Percentiles rank a stretch among this genome's conserved stretches.
These are phyloP conservation scores for Primulina huaijiensis DNA, from an alignment of 257 asterid genomes.

Conservation along the genomic window DNA sequence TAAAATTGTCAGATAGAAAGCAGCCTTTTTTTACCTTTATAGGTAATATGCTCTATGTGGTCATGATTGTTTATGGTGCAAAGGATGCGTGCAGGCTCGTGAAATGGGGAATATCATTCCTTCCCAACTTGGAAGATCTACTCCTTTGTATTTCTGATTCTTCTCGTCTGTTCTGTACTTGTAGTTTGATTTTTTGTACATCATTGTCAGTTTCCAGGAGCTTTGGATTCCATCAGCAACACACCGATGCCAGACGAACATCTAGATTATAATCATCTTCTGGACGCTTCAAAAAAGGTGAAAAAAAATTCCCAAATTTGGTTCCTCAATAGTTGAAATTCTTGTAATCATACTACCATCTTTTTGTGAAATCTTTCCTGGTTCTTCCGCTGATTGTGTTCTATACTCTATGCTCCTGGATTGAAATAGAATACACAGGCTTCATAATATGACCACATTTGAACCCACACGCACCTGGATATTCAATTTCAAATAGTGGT, in stretches of 20 bases:
- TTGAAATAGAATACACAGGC: too few species aligned
- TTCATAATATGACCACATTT: neutral
- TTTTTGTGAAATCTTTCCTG: conserved; percentile 1
- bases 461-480: neutral
- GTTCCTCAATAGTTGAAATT: conserved; percentile 1
- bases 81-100: neutral
- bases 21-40: neutral
- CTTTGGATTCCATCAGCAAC: conserved; percentile 39
- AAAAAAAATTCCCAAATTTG: neutral
- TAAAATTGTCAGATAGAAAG: conserved; percentile 4
- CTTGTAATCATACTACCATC: neutral
- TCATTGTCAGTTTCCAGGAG: conserved; percentile 41
- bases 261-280: conserved; percentile 54
- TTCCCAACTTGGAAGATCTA: neutral
- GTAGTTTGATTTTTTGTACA: neutral
- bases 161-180: conserved; percentile 1
- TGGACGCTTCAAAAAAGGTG: conserved; percentile 65
- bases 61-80: neutral
- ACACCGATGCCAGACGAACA: conserved; percentile 69
- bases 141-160: neutral
- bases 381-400: neutral
- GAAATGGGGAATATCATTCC: neutral
- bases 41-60: neutral
- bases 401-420: neutral
- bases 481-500: neutral